Evolutionary conservation across 2,329 filamentous ascomycete species (phyloP), one percentile per base, ranked within the genome.

Genomic region (Sphaerulina musiva): DNA sequence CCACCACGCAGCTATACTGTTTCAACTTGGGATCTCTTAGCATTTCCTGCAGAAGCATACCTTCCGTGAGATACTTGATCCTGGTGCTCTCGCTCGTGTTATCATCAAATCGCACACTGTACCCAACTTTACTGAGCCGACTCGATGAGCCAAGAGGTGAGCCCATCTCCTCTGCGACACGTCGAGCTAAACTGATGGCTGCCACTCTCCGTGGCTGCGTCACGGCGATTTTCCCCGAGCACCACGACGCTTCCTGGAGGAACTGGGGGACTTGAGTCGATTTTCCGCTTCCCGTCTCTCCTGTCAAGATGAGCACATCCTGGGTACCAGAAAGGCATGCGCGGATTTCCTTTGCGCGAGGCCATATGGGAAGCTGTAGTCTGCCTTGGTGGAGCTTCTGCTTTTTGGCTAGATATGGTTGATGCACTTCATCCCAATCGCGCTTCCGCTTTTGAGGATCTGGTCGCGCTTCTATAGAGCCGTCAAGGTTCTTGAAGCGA

Each of bases 221-320:
- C 58, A 97, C 89, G 6, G 91, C 93, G 60, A 98, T 89, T 64
- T 87, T 85, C 0, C 89, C 88, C 36, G 77, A 79, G 69, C 90
- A 95, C 90, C 91, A 97, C 6, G 81, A 73, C 66, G 96, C 87
- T 26, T 78, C 74, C 44, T 86, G 81, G 6, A 98, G 75, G 59
- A 95, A 96, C 66, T 97, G 93, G 0, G 93, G 92, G 0, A 96
- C 85, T 71, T 98, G 93, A 0, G 93, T 98, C 74, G 88, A 95
- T 73, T 98, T 98, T 68, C 93, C 93, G 11, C 89, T 95, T 69
- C 93, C 93, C 0, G 93, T 98, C 70, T 97, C 92, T 74, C 92
- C 92, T 2, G 93, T 86, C 11, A 98, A 75, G 0, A 98, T 78
- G 48, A 98, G 80, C 1, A 95, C 82, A 64, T 95, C 82, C 34